phyloP scores from a whole-genome alignment of 345 rosid genomes.

The Sisymbrium irio region DNA sequence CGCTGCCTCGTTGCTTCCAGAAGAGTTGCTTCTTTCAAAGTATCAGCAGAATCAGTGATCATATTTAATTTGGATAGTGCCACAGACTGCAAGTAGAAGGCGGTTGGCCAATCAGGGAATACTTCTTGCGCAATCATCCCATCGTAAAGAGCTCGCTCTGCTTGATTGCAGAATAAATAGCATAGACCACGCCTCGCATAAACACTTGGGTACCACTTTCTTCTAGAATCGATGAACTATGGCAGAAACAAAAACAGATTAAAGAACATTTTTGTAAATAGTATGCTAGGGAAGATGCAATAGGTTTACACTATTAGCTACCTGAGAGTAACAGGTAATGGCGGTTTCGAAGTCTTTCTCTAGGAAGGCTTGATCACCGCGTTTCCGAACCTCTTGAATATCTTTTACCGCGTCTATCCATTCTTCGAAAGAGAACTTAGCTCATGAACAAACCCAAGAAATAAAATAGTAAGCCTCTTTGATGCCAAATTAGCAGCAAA shows the following conservation, averaged over 20 bases:
- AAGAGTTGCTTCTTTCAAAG: constrained; percentile 74
- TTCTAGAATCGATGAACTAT: constrained; percentile 73
- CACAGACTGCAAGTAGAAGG: constrained; percentile 92
- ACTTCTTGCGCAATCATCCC: constrained; percentile 88
- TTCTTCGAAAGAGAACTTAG: constrained; percentile 84
- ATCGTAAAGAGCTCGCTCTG: constrained; percentile 76
- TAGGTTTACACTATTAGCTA: constrained; percentile 18
- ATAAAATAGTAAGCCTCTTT: constrained; percentile 1
- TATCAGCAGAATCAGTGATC: constrained; percentile 79
- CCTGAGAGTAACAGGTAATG: constrained; percentile 86
- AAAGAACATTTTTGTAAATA: background rate
- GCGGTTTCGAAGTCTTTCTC: constrained; percentile 89
- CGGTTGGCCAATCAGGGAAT: constrained; percentile 83
- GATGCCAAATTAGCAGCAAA: background rate
- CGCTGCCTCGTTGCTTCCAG: constrained; percentile 73
- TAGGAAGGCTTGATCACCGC: constrained; percentile 76
- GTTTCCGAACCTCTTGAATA: constrained; percentile 73
- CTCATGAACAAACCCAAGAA: background rate
- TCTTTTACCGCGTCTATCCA: constrained; percentile 86
- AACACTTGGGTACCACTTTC: constrained; percentile 72
- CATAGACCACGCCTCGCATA: constrained; percentile 89
- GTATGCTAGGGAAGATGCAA: background rate
- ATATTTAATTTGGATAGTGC: constrained; percentile 85
- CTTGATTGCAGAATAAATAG: constrained; percentile 66
- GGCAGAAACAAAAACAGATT: background rate